Evolutionary conservation across 2,329 filamentous ascomycete genomes (phyloP), one percentile per base, ranked within the genome.

Genomic region (Chaetothyriales sp.): DNA sequence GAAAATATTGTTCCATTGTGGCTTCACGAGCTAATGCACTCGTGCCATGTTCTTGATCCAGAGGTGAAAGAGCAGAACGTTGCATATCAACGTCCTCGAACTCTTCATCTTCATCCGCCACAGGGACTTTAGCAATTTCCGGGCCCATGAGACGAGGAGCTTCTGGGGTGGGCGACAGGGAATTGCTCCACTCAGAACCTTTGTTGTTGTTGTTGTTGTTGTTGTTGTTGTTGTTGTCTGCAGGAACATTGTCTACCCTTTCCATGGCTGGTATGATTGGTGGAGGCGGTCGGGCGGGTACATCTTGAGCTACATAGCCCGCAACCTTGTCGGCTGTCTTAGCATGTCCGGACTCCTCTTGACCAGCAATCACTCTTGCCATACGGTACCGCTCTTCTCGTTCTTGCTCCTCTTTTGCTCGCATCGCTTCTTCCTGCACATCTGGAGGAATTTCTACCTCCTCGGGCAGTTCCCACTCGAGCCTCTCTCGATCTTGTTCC

Each of bases 281-380:
- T n/a, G 59, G 51, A 19, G 51, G 48, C n/a, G 54, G 44, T 20
- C 60, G 51, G 13, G 70, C 69, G 6, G 73, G 71, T 47, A 70
- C 65, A 40, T 67, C 69, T 56, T 65, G 62, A 3, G 68, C 61
- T 50, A 67, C 66, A 28, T 75, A 70, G 19, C 22, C 22, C 6
- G 70, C 70, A 18, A 73, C 53, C 58, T 74, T 69, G 33, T 66
- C 69, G 66, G 73, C 70, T 18, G 57, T 63, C 15, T 67, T 47
- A 9, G 53, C 51, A 43, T 59, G 52, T 2, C 7, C 20, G 9
- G 29, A 20, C 19, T 54, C 49, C 22, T 58, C 56, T 20, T 60
- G 56, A 13, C 56, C 59, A 5, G 56, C 59, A 37, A 61, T 61
- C 49, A 56, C 51, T 9, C 58, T 51, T 25, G 54, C 59, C 43